Evolutionary conservation across 1,284 basidiomycete species (phyloP), one percentile per base, ranked within the genome.

Genomic region (Ceratobasidium sp.): DNA sequence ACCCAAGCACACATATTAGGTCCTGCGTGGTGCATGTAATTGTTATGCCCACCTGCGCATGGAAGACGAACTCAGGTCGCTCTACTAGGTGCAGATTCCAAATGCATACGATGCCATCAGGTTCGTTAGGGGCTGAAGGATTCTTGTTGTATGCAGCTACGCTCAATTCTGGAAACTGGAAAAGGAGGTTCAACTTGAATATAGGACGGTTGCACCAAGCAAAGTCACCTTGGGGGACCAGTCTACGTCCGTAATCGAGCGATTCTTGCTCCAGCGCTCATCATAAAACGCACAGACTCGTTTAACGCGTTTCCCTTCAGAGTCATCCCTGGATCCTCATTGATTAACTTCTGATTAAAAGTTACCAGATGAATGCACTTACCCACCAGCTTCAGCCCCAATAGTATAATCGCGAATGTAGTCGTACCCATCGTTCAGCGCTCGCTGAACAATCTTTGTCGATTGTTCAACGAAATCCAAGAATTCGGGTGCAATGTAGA

Each of bases 131-230:
- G 0, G 94, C 91, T 3, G 92, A 89, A 2, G 94, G 89, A 77
- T 97, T 98, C 83, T 98, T 97, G 84, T 98, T 99, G 80, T 99
- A 99, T 4, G 96, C 92, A 0, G 95, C 96, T 9, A 94, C 94
- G 74, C 90, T 93, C 28, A 99, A 88, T 82, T 99, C 98, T 8
- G 96, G 96, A 78, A 95, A 98, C 95, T 98, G 79, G 3, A 23
- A 35, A 59, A n/a, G 38, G 73, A 54, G 47, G 35, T 5, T 38
- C n/a, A n/a, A n/a, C n/a, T n/a, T n/a, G 61, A 76, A 61, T 62
- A 23, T 46, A 57, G 41, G 28, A 46, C 16, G 28, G 59, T 7
- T 46, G 32, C 52, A 47, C 30, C 14, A 16, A 32, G 6, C 41
- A 11, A 14, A 76, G 82, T 77, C 74, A 92, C 96, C 85, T 96